These are phyloP conservation scores for Leccinum olivaceopallidum DNA, from an alignment of 768 basidiomycete species.

Conservation along the genomic window DNA sequence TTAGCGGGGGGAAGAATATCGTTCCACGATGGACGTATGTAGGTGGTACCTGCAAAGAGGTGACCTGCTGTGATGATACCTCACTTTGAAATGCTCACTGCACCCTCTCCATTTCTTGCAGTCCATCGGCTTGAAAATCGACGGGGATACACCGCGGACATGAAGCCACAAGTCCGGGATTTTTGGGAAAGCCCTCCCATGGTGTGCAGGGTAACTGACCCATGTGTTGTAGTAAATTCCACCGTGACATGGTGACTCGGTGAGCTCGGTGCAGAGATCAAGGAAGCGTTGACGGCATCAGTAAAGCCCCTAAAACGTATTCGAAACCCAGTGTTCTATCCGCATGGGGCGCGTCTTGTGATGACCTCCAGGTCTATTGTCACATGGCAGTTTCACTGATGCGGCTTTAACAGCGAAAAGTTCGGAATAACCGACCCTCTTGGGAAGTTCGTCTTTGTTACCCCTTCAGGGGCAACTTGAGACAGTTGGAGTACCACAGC, in stretches of 20 bases:
- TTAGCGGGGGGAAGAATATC: conserved; percentile 15
- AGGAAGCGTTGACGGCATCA: neutral
- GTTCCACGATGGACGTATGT: conserved; percentile 13
- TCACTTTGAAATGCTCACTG: neutral
- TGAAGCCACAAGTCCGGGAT: conserved; percentile 12
- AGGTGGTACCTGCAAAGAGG: conserved; percentile 22
- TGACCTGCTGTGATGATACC: neutral
- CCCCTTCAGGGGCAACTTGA: conserved; percentile 16
- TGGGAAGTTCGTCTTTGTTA: conserved; percentile 31
- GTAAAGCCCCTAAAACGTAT: no score
- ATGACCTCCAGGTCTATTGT: conserved; percentile 10
- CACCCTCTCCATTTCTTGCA: neutral
- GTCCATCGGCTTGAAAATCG: conserved; percentile 6
- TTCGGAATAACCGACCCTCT: conserved; percentile 19
- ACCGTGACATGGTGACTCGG: neutral
- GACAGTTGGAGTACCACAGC: conserved; percentile 28
- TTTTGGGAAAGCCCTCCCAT: neutral
- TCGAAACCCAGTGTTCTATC: no score
- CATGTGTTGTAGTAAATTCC: conserved; percentile 36
- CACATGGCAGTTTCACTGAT: neutral
- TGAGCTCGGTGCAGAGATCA: neutral
- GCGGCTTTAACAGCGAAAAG: conserved; percentile 6
- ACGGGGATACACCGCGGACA: conserved; percentile 22
- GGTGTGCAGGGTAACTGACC: neutral
- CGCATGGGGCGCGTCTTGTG: conserved; percentile 40